phyloP scores from a whole-genome alignment of 345 rosid species.

The Acer campestre region DNA sequence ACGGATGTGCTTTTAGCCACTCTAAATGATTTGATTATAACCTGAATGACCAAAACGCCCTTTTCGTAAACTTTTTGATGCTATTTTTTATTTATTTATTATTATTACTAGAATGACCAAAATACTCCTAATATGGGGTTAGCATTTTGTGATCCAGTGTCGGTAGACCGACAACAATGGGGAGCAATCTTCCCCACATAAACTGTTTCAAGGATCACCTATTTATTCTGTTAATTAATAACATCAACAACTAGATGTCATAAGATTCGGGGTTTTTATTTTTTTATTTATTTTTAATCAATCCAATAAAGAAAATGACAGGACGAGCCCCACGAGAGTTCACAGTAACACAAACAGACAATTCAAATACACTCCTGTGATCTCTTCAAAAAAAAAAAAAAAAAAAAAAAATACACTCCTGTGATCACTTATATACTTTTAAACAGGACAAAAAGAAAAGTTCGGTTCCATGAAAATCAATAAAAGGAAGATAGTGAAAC shows the following conservation, averaged over 20 bases:
- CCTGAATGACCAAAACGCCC: background rate
- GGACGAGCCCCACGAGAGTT: slow-evolving; percentile 26
- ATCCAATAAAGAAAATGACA: slow-evolving; percentile 29
- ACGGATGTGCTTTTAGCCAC: slow-evolving; percentile 14
- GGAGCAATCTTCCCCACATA: slow-evolving; percentile 33
- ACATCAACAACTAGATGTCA: slow-evolving; percentile 35
- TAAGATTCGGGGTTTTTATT: background rate
- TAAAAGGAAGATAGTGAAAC: background rate
- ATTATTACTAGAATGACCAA: background rate
- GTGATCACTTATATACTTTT: slow-evolving; percentile 8
- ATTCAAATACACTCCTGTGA: slow-evolving; percentile 13
- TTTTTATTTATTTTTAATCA: slow-evolving; percentile 1
- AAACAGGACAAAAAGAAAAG: background rate
- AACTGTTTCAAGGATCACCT: slow-evolving; percentile 17
- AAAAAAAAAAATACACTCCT: slow-evolving; percentile 4
- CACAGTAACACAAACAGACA: slow-evolving; percentile 15
- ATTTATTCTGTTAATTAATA: background rate
- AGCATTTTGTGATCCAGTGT: slow-evolving; percentile 25
- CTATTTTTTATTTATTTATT: background rate
- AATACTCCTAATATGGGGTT: background rate
- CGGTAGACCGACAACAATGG: slow-evolving; percentile 32
- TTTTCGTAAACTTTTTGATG: background rate
- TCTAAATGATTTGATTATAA: slow-evolving; percentile 7
- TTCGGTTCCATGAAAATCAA: slow-evolving; percentile 5
- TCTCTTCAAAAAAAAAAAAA: too few species aligned